phyloP scores from a whole-genome alignment of 257 asterid species.

The Rhazya stricta region DNA sequence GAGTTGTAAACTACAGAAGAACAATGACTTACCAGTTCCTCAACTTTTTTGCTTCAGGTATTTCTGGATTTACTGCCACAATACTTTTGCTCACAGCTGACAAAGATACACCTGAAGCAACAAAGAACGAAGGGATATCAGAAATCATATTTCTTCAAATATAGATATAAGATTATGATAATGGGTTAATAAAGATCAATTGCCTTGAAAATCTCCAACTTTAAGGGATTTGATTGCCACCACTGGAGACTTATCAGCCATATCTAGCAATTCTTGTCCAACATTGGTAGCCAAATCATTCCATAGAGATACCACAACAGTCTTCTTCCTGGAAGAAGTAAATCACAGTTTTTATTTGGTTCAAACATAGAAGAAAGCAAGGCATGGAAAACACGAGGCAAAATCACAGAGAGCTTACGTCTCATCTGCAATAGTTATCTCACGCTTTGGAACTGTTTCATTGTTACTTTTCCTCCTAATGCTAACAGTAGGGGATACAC shows the following conservation, averaged over 20 bases:
- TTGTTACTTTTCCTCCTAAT: constrained; percentile 76
- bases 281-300: constrained; percentile 36
- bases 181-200: not conserved
- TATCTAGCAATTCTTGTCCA: constrained; percentile 59
- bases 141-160: not conserved
- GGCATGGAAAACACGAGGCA: not conserved
- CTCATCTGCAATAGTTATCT: constrained; percentile 84
- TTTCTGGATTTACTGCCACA: constrained; percentile 64
- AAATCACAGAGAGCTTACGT: constrained; percentile 40
- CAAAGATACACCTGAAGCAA: constrained; percentile 65
- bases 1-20: not conserved
- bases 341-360: not conserved
- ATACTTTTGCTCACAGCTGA: constrained; percentile 76
- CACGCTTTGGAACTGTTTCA: constrained; percentile 82
- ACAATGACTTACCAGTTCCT: constrained; percentile 56
- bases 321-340: constrained; percentile 60
- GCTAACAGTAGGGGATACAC: constrained; percentile 71
- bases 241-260: constrained; percentile 80
- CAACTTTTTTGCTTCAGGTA: constrained; percentile 73
- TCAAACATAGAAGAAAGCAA: not conserved
- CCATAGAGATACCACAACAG: constrained; percentile 44
- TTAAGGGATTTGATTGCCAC: constrained; percentile 82
- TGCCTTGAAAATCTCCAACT: constrained; percentile 96
- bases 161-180: not conserved
- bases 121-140: not conserved